A percentile compares a stretch with the other conserved stretches of the same genome.
Evolutionary conservation across 495 filamentous ascomycete species (phyloP).

Genomic region (Saxophila tyrrhenica): DNA sequence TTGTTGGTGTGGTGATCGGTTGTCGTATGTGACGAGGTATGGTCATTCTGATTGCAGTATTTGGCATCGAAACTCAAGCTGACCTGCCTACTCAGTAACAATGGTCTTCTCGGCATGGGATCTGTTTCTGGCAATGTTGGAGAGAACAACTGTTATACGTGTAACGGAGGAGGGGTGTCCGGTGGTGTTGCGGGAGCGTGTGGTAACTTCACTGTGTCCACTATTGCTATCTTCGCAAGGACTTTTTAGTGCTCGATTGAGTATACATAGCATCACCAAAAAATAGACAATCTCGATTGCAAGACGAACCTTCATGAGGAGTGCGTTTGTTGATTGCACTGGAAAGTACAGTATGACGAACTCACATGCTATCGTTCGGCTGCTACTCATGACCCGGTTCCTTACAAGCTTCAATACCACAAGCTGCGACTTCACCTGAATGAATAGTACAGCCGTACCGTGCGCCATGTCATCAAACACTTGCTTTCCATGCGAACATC

Average conservation of each 20-base stretch:
- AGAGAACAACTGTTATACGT: conserved; percentile 13
- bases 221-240: conserved; percentile 11
- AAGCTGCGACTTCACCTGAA: too few relatives aligned
- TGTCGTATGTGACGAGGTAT: conserved; percentile 9
- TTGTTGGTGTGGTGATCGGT: conserved; percentile 11
- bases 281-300: too few relatives aligned
- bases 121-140: conserved; percentile 7
- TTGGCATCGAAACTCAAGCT: not conserved
- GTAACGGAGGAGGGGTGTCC: not conserved
- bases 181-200: conserved; percentile 5
- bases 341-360: too few relatives aligned
- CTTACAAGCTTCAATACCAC: too few relatives aligned
- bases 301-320: too few relatives aligned
- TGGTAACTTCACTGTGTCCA: conserved; percentile 9
- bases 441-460: too few relatives aligned
- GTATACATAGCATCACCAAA: too few relatives aligned
- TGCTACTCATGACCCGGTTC: too few relatives aligned
- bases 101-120: not conserved
- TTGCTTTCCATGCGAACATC: too few relatives aligned
- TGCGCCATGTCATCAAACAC: too few relatives aligned
- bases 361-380: too few relatives aligned
- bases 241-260: conserved; percentile 5
- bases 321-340: too few relatives aligned
- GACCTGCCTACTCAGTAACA: not conserved
- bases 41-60: not conserved